Percentiles rank a stretch among this genome's conserved stretches.
Evolutionary conservation across 345 rosid species (phyloP).

Genomic region (Eucalyptus leucophloia): DNA sequence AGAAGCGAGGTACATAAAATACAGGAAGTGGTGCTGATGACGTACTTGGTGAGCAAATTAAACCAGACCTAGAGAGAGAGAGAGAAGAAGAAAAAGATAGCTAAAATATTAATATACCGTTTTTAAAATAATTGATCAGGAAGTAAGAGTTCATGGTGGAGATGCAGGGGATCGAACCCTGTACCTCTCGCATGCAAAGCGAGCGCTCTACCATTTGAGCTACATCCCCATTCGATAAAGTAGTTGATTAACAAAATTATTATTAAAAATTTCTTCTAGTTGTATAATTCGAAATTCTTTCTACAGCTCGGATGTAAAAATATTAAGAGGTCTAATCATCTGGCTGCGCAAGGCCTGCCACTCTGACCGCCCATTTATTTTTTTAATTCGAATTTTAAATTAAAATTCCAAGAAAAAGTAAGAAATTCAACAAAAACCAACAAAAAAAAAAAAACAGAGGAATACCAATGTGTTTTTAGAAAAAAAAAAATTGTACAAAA

Average conservation of each 20-base stretch:
- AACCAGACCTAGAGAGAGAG: neutral
- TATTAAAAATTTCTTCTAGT: neutral
- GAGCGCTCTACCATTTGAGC: slow-evolving; percentile 60
- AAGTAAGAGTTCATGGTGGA: neutral
- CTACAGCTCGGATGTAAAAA: neutral
- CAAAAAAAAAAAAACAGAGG: rapidly evolving
- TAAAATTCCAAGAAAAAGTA: neutral
- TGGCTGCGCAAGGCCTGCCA: neutral
- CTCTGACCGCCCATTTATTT: neutral
- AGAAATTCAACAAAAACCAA: no score
- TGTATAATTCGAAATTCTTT: neutral
- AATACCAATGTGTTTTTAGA: neutral
- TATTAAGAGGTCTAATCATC: neutral
- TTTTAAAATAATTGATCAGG: no score
- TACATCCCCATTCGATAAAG: slow-evolving; percentile 11
- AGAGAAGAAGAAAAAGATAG: no score
- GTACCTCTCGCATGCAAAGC: slow-evolving; percentile 52
- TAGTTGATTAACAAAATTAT: rapidly evolving
- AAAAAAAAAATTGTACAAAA: neutral
- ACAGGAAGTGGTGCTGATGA: neutral
- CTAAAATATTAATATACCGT: no score
- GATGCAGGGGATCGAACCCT: slow-evolving; percentile 48
- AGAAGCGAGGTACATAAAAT: neutral
- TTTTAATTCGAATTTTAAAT: no score
- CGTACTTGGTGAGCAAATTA: neutral